Evolutionary conservation across 2,329 filamentous ascomycete genomes (phyloP).

Genomic region (Microdochium nivale): DNA sequence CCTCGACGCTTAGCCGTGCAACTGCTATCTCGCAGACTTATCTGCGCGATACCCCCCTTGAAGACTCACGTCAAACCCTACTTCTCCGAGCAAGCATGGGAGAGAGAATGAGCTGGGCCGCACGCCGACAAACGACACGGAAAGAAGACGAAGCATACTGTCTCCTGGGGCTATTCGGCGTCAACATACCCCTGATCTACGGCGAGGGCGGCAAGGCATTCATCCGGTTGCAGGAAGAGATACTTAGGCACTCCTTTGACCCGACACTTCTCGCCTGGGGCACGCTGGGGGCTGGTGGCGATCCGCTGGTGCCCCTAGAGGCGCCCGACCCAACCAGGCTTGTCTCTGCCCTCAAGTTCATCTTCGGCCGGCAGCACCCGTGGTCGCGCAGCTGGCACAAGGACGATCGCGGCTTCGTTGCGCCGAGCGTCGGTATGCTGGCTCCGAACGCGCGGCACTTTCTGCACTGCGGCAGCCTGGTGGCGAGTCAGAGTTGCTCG

Average conservation of each 20-base stretch:
- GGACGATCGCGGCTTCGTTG: not conserved
- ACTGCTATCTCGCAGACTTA: not conserved
- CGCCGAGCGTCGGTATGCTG: not conserved
- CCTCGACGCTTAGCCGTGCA: not conserved
- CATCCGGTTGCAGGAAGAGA: slow-evolving; percentile 1
- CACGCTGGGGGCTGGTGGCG: not conserved
- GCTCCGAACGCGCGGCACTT: not conserved
- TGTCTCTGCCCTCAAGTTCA: not conserved
- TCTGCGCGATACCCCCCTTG: not conserved
- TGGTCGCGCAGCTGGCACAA: not conserved
- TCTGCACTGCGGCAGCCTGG: not conserved
- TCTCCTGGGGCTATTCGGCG: slow-evolving; percentile 13
- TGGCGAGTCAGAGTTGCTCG: not conserved
- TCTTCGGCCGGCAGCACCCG: not conserved
- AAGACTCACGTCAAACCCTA: not conserved
- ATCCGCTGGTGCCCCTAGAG: not conserved
- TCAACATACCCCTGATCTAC: slow-evolving; percentile 16
- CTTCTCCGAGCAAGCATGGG: not conserved
- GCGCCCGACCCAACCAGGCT: not conserved
- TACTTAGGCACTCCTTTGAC: slow-evolving; percentile 6
- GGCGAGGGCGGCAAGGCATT: slow-evolving; percentile 3
- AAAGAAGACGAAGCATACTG: slow-evolving; percentile 14
- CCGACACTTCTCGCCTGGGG: slow-evolving; percentile 6
- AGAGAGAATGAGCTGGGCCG: slow-evolving; percentile 14
- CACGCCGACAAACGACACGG: slow-evolving; percentile 8